Evolutionary conservation across 306 rosid species (phyloP).

Genomic region (Herpetospermum pedunculosum): DNA sequence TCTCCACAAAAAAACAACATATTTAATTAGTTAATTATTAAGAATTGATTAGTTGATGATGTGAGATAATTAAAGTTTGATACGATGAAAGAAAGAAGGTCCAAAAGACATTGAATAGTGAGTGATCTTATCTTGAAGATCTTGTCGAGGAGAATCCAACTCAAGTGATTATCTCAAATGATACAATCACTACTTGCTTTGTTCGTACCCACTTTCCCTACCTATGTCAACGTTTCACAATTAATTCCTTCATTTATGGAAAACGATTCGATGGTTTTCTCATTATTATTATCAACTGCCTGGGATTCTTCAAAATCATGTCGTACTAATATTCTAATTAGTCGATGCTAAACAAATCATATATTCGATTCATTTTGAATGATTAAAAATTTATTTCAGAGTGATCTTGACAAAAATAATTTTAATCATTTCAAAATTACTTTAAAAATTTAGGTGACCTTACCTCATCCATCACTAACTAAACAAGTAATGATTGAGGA

Average conservation of each 20-base stretch:
- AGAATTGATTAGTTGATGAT: background rate
- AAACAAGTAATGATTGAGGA: background rate
- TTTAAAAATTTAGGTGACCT: too few relatives aligned
- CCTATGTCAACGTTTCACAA: background rate
- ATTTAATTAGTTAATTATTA: background rate
- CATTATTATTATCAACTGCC: background rate
- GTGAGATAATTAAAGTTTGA: background rate
- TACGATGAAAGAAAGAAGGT: background rate
- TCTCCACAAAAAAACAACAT: background rate
- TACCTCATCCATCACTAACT: background rate
- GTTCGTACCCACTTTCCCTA: background rate
- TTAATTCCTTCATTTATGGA: background rate
- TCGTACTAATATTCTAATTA: background rate
- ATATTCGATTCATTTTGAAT: too few relatives aligned
- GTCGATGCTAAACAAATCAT: too few relatives aligned
- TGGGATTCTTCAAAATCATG: background rate
- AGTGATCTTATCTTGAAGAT: constrained; percentile 3
- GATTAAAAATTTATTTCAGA: too few relatives aligned
- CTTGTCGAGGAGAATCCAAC: background rate
- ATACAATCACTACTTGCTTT: background rate
- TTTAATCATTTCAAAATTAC: too few relatives aligned
- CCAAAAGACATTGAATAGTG: background rate
- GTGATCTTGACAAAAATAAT: too few relatives aligned
- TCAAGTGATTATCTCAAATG: background rate
- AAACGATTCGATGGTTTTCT: background rate